A percentile compares a stretch with the other conserved stretches of the same genome.
Evolutionary conservation across 129 eudicot species (phyloP).

Genomic region (Centaurea solstitialis): DNA sequence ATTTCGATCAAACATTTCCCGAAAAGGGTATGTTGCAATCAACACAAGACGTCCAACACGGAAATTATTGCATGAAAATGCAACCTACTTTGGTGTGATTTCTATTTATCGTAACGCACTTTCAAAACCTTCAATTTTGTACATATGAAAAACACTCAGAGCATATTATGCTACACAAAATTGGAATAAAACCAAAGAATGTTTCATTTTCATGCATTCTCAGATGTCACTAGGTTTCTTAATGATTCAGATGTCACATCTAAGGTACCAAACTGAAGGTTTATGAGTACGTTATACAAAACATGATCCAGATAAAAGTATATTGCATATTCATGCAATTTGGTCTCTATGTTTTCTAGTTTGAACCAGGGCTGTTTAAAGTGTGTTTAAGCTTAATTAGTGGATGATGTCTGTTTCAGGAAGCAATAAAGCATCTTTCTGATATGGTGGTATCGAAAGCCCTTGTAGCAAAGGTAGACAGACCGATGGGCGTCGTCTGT

Average conservation of each 20-base stretch:
- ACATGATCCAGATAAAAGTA: background rate
- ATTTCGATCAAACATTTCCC: background rate
- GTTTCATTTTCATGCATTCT: background rate
- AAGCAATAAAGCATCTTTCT: conserved; percentile 74
- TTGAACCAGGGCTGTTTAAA: background rate
- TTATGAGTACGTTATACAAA: background rate
- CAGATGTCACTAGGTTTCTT: background rate
- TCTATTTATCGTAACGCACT: background rate
- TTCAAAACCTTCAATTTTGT: background rate
- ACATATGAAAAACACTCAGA: background rate
- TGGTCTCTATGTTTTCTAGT: background rate
- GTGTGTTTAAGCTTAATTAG: background rate
- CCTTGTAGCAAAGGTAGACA: conserved; percentile 76
- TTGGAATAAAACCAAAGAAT: background rate
- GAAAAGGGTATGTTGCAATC: background rate
- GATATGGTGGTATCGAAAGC: conserved; percentile 92
- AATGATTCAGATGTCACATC: background rate
- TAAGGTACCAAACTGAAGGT: background rate
- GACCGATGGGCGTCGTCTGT: conserved; percentile 71
- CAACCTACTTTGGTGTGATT: background rate
- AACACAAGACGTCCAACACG: background rate
- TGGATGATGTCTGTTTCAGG: conserved; percentile 35
- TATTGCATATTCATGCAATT: background rate
- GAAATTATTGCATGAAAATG: background rate
- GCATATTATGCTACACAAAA: background rate